Conservation (phyloP, 1,284 basidiomycete species). For the Ceratobasidium papillatum region DNA sequence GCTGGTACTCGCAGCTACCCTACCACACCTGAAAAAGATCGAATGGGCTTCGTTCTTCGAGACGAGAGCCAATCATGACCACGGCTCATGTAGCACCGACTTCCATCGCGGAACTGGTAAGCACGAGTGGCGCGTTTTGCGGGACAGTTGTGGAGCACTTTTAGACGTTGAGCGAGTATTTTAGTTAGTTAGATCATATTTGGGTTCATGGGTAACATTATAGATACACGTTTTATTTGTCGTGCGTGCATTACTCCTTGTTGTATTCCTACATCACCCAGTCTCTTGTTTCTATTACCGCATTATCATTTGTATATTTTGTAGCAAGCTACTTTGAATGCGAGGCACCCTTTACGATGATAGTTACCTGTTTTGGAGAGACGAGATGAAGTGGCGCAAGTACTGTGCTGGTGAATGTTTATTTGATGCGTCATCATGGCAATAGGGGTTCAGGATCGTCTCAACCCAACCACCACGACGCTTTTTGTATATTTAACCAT, state of each 20-base stretch:
- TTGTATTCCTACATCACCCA: slow-evolving; percentile 8
- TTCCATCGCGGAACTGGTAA: slow-evolving; percentile 6
- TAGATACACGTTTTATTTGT: slow-evolving; percentile 29
- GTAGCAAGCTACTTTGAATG: slow-evolving; percentile 10
- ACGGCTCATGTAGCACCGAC: too few relatives aligned
- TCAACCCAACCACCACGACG: not conserved
- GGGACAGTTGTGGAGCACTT: slow-evolving; percentile 2
- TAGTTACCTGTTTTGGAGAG: not conserved
- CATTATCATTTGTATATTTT: slow-evolving; percentile 32
- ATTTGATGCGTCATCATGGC: not conserved
- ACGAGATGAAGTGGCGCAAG: not conserved
- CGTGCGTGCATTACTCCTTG: not conserved
- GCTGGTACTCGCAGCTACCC: not conserved
- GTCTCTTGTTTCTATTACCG: not conserved
- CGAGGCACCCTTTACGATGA: not conserved
- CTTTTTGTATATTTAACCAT: not conserved
- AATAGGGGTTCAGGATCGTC: not conserved
- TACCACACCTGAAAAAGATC: slow-evolving; percentile 10
- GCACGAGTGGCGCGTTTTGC: slow-evolving; percentile 24
- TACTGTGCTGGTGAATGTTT: not conserved
- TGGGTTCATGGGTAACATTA: slow-evolving; percentile 25
- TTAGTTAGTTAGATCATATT: not conserved
- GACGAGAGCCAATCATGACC: not conserved
- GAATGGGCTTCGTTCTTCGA: slow-evolving; percentile 37
- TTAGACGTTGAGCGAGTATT: slow-evolving; percentile 13